phyloP scores from a whole-genome alignment of 108 stramenopile genomes.

The Chaetoceros tenuissimus region DNA sequence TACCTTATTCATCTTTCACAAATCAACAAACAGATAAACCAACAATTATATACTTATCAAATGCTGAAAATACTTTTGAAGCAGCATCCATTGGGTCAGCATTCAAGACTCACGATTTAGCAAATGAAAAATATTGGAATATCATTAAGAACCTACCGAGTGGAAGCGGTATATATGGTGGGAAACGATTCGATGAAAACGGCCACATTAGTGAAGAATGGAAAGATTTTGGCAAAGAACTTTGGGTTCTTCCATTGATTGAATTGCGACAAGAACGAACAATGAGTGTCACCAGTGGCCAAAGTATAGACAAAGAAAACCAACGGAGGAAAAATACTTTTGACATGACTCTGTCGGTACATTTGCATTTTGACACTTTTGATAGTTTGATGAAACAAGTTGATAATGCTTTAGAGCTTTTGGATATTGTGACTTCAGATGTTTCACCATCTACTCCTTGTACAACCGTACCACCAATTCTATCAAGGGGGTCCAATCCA shows the following conservation, averaged over 20 bases:
- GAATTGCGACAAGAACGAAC: constrained; percentile 40
- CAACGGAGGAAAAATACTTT: neutral
- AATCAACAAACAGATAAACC: neutral
- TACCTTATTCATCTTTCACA: neutral
- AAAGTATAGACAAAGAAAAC: neutral
- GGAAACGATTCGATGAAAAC: constrained; percentile 53
- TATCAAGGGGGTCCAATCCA: constrained; percentile 39
- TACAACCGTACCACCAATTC: constrained; percentile 59
- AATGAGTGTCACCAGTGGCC: neutral
- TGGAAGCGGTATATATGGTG: constrained; percentile 48
- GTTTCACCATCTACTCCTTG: constrained; percentile 34
- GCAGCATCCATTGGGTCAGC: constrained; percentile 48
- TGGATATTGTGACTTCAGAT: neutral
- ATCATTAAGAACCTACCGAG: constrained; percentile 27
- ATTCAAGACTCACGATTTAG: neutral
- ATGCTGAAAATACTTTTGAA: constrained; percentile 50
- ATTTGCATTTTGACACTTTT: constrained; percentile 17
- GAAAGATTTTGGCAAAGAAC: constrained; percentile 56
- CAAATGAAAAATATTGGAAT: constrained; percentile 20
- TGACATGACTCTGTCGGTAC: constrained; percentile 7
- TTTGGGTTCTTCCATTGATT: constrained; percentile 64
- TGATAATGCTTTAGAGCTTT: neutral
- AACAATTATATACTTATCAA: constrained; percentile 45
- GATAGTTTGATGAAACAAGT: neutral
- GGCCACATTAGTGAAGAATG: constrained; percentile 39